Conservation (phyloP, 1,284 basidiomycete species). For the Agroathelia rolfsii region DNA sequence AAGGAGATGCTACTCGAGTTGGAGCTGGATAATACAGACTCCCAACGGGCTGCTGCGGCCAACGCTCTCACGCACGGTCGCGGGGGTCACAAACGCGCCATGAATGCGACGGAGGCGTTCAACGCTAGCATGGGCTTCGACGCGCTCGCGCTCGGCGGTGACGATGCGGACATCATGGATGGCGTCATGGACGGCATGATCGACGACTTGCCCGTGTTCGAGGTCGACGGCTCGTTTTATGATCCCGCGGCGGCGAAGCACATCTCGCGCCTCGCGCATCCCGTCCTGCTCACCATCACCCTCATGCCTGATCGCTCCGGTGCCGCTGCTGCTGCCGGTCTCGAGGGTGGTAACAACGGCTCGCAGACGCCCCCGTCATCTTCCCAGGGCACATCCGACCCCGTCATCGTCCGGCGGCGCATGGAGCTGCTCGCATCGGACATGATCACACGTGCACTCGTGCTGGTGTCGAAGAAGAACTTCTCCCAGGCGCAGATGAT, state of each 20-base stretch:
- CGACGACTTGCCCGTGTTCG: slow-evolving; percentile 86
- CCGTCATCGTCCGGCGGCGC: slow-evolving; percentile 79
- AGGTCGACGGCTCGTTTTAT: slow-evolving; percentile 87
- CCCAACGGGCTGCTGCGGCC: slow-evolving; percentile 22
- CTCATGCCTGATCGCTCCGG: too few species aligned
- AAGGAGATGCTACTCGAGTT: slow-evolving; percentile 93
- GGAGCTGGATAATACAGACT: slow-evolving; percentile 74
- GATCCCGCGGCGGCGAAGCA: slow-evolving; percentile 78
- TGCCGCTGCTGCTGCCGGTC: too few species aligned
- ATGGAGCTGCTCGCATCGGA: slow-evolving; percentile 91
- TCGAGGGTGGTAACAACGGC: slow-evolving; percentile 24
- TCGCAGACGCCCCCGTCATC: slow-evolving; percentile 37
- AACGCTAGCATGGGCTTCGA: slow-evolving; percentile 75
- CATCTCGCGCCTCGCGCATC: slow-evolving; percentile 77
- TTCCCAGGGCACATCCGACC: slow-evolving; percentile 68
- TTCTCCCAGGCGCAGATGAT: slow-evolving; percentile 80
- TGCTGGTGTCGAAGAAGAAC: slow-evolving; percentile 82
- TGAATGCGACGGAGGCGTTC: slow-evolving; percentile 73
- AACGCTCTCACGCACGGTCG: slow-evolving; percentile 19
- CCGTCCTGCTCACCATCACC: slow-evolving; percentile 82
- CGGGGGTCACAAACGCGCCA: slow-evolving; percentile 21
- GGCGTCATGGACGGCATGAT: slow-evolving; percentile 88
- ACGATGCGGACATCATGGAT: slow-evolving; percentile 60
- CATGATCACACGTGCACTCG: slow-evolving; percentile 88
- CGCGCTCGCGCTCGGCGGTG: slow-evolving; percentile 59